phyloP scores from a whole-genome alignment of 495 filamentous ascomycete genomes.

The Xylaria telfairii region DNA sequence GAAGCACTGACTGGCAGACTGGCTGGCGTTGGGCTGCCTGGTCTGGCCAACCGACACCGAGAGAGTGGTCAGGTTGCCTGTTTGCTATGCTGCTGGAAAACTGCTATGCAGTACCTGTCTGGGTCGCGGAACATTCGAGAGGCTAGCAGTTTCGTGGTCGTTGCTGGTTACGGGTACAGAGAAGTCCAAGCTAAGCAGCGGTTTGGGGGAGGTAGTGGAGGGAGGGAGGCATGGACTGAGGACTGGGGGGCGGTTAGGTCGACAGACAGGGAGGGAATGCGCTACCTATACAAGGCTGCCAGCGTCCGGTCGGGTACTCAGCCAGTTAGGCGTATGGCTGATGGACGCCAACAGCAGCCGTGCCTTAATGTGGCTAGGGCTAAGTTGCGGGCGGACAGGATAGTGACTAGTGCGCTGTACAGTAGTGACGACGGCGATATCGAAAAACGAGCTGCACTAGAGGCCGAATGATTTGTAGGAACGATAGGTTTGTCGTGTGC shows the following conservation, averaged over 20 bases:
- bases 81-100: not conserved
- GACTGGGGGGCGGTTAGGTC: not conserved
- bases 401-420: not conserved
- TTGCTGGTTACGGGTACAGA: not conserved
- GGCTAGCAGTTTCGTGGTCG: not conserved
- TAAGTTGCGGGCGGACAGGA: not conserved
- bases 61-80: not conserved
- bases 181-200: not conserved
- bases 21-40: not conserved
- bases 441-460: not conserved
- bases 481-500: not conserved
- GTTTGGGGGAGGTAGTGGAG: not conserved
- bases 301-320: constrained; percentile 16
- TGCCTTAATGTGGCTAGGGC: not conserved
- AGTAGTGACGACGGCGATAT: not conserved
- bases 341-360: not conserved
- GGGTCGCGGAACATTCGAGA: constrained; percentile 1
- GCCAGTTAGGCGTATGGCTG: constrained; percentile 14
- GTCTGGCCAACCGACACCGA: not conserved
- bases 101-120: not conserved
- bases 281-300: constrained; percentile 20
- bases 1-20: not conserved
- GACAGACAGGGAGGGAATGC: not conserved
- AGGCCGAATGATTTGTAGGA: not conserved
- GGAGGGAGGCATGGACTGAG: not conserved